Evolutionary conservation across 768 basidiomycete species (phyloP).

Genomic region (Suillus discolor): DNA sequence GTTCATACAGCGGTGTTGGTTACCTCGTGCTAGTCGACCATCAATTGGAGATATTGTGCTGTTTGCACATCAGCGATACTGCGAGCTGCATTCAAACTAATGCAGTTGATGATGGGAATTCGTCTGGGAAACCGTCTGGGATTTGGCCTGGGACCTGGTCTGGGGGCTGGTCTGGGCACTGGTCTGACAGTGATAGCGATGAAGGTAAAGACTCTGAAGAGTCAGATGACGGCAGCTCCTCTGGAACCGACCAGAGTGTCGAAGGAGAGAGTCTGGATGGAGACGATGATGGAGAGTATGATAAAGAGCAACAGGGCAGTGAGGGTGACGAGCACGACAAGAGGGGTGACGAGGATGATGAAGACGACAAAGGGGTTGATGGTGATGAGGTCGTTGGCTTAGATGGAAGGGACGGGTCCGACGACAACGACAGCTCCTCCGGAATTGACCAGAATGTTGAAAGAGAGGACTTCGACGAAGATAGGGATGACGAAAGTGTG

Average conservation of each 20-base stretch:
- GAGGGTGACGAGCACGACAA: neutral
- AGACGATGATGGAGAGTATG: neutral
- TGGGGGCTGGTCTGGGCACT: neutral
- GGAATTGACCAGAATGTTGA: neutral
- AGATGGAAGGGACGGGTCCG: neutral
- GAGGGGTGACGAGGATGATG: neutral
- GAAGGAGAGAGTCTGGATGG: neutral
- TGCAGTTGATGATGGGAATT: neutral
- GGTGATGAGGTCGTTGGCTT: neutral
- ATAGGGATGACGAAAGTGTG: neutral
- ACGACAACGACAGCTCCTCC: neutral
- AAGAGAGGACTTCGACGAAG: neutral
- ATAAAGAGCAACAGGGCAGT: neutral
- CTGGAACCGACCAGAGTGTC: neutral
- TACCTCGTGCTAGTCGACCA: slow-evolving; percentile 2
- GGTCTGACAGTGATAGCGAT: neutral
- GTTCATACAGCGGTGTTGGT: slow-evolving; percentile 45
- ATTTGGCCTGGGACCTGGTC: neutral
- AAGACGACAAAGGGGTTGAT: neutral
- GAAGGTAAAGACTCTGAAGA: neutral
- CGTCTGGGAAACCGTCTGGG: neutral
- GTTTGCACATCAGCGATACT: neutral
- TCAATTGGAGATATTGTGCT: neutral
- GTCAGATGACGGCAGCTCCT: neutral
- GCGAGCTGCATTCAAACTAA: neutral